A percentile compares a stretch with the other conserved stretches of the same genome.
Evolutionary conservation across 192 early-diverging fungal genomes (phyloP).

Genomic region (Gryganskiella cystojenkinii): DNA sequence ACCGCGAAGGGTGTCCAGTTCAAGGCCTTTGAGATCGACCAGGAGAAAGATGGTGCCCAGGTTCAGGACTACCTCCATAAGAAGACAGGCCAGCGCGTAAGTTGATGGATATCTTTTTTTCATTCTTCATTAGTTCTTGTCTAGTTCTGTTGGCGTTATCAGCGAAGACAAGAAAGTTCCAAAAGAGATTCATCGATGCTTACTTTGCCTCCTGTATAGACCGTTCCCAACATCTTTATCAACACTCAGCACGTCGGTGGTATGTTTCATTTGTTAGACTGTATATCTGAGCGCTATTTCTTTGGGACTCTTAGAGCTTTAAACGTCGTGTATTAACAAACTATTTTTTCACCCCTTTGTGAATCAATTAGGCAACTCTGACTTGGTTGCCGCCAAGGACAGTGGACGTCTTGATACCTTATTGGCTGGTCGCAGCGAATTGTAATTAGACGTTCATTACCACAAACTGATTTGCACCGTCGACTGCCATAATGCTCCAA

Average conservation of each 20-base stretch:
- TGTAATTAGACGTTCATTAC: too few relatives aligned
- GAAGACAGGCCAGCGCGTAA: constrained; percentile 63
- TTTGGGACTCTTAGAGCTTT: not conserved
- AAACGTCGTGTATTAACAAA: not conserved
- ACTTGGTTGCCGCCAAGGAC: too few relatives aligned
- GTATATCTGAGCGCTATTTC: not conserved
- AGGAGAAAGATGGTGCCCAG: constrained; percentile 55
- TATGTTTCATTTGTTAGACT: not conserved
- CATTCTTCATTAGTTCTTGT: not conserved
- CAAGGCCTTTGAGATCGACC: constrained; percentile 60
- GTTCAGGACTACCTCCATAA: constrained; percentile 63
- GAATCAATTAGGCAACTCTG: too few relatives aligned
- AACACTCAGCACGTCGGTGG: constrained; percentile 70
- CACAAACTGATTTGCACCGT: too few relatives aligned
- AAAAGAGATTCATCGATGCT: not conserved
- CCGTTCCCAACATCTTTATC: constrained; percentile 73
- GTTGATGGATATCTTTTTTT: not conserved
- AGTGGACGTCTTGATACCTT: too few relatives aligned
- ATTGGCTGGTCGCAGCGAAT: too few relatives aligned
- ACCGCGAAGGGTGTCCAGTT: constrained; percentile 53
- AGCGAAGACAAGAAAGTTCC: not conserved
- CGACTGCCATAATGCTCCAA: too few relatives aligned
- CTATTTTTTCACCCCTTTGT: not conserved
- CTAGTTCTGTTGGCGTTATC: not conserved
- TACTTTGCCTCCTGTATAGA: constrained; percentile 21